phyloP scores from a whole-genome alignment of 2,329 filamentous ascomycete species.

The Claviceps sp. region DNA sequence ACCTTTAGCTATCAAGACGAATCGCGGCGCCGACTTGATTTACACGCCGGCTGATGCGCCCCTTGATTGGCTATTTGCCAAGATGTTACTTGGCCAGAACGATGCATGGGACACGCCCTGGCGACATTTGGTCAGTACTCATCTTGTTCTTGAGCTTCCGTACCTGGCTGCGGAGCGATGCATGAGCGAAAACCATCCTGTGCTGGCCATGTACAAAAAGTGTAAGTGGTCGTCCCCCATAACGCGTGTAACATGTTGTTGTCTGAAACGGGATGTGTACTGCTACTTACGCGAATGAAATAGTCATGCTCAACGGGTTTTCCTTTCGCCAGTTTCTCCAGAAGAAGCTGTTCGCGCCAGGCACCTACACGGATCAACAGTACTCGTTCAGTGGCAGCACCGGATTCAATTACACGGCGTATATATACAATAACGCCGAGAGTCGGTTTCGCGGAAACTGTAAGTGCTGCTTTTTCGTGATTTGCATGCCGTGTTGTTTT shows the following conservation, averaged over 20 bases:
- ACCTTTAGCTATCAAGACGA: conserved; percentile 35
- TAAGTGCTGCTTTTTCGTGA: background rate
- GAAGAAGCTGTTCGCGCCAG: background rate
- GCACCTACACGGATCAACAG: background rate
- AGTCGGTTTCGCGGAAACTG: background rate
- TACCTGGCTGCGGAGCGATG: conserved; percentile 32
- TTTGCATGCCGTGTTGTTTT: background rate
- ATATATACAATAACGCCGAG: background rate
- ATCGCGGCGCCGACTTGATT: conserved; percentile 19
- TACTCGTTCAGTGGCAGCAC: background rate
- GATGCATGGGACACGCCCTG: conserved; percentile 31
- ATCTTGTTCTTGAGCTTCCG: conserved; percentile 28
- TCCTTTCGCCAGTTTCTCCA: conserved; percentile 1
- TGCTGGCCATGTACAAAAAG: conserved; percentile 15
- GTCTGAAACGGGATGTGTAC: no score
- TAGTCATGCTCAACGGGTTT: conserved; percentile 4
- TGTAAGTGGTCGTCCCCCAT: background rate
- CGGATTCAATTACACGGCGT: background rate
- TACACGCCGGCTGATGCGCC: conserved; percentile 31
- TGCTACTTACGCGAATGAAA: background rate
- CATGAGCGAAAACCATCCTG: conserved; percentile 30
- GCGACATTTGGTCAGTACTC: conserved; percentile 29
- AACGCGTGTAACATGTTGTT: no score
- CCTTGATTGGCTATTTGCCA: conserved; percentile 37
- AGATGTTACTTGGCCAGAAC: conserved; percentile 34